These are phyloP conservation scores for Nicotiana noctiflora DNA, from an alignment of 257 asterid species.

Conservation along the genomic window DNA sequence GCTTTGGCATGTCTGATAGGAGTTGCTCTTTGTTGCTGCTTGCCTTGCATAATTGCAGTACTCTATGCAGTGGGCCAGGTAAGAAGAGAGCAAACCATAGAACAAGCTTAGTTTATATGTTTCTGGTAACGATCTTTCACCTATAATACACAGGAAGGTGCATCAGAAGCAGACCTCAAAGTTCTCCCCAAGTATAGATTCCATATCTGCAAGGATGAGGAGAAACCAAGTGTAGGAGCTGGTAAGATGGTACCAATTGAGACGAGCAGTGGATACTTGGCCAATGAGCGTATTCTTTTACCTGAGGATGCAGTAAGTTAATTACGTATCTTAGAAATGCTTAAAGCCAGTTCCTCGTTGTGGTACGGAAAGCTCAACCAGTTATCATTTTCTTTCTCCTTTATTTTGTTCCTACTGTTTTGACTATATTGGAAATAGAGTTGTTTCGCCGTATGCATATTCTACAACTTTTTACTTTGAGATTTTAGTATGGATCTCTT, in stretches of 20 bases:
- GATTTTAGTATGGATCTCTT: neutral
- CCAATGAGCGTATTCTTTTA: slow-evolving; percentile 58
- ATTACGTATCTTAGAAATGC: neutral
- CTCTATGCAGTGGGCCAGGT: slow-evolving; percentile 99
- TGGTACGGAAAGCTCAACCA: neutral
- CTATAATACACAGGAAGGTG: slow-evolving; percentile 70
- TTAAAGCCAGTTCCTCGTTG: neutral
- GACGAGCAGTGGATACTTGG: slow-evolving; percentile 52
- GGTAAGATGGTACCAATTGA: slow-evolving; percentile 82
- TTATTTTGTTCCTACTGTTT: neutral
- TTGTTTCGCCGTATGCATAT: neutral
- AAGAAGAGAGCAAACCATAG: neutral
- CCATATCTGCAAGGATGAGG: slow-evolving; percentile 55
- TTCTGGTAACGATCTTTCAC: neutral
- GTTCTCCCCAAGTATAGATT: slow-evolving; percentile 74
- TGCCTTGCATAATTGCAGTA: slow-evolving; percentile 95
- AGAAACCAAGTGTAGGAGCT: slow-evolving; percentile 40
- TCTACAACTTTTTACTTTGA: neutral
- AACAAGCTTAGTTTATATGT: neutral
- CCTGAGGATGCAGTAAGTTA: slow-evolving; percentile 92
- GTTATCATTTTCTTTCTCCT: neutral
- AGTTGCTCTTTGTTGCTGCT: slow-evolving; percentile 93
- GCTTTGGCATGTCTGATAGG: slow-evolving; percentile 93
- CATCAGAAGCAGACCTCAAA: slow-evolving; percentile 88
- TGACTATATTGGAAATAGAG: neutral